A percentile compares a stretch with the other conserved stretches of the same genome.
These are phyloP conservation scores for Lathyrus oleraceus DNA, from an alignment of 306 rosid genomes.

Conservation along the genomic window DNA sequence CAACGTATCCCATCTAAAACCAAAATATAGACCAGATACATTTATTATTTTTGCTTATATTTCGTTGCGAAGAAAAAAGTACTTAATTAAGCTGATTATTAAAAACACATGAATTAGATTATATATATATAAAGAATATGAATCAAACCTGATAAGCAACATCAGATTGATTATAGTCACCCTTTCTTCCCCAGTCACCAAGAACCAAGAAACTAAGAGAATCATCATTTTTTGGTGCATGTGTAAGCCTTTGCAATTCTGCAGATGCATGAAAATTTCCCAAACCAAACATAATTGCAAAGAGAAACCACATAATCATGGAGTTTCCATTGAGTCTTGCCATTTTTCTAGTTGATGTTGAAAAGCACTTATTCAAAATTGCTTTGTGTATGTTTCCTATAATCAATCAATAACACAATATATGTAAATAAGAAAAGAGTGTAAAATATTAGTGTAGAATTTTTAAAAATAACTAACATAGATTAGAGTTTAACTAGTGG, in stretches of 20 bases:
- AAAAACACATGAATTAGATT: background rate
- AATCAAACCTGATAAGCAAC: constrained; percentile 51
- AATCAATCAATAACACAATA: background rate
- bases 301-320: constrained; percentile 22
- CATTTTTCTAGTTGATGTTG: constrained; percentile 23
- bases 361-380: background rate
- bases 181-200: constrained; percentile 68
- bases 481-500: background rate
- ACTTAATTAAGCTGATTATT: too few relatives aligned
- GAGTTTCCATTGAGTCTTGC: constrained; percentile 1
- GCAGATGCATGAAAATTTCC: constrained; percentile 39
- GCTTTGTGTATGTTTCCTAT: constrained; percentile 10
- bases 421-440: background rate
- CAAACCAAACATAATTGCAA: constrained; percentile 31
- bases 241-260: constrained; percentile 45
- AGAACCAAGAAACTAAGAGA: constrained; percentile 57
- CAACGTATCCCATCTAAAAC: constrained; percentile 53
- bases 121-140: background rate
- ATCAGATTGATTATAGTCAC: constrained; percentile 50
- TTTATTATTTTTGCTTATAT: too few relatives aligned
- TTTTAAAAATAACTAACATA: too few relatives aligned
- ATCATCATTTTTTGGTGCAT: constrained; percentile 40
- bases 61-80: too few relatives aligned
- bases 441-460: background rate
- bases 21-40: background rate